Percentiles rank a stretch among this genome's conserved stretches.
phyloP scores from a whole-genome alignment of 1,284 basidiomycete genomes.

The Leccinum laetum region DNA sequence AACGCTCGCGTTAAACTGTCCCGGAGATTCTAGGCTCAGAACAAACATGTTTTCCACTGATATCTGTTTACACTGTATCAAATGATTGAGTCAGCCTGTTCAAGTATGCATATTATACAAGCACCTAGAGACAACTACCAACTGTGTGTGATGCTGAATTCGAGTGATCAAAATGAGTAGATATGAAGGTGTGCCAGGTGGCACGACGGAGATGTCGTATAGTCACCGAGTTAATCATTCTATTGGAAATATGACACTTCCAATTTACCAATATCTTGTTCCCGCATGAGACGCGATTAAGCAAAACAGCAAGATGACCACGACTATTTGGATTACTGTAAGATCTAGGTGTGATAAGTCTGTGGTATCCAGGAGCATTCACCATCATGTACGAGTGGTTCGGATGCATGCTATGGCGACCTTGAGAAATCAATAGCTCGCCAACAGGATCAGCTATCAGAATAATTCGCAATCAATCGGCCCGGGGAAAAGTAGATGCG shows the following conservation, averaged over 20 bases:
- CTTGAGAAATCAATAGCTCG: no score
- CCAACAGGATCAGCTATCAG: no score
- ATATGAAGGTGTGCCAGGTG: neutral
- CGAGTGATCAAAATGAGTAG: neutral
- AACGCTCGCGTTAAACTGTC: constrained; percentile 24
- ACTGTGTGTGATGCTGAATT: neutral
- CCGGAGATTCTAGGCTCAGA: constrained; percentile 10
- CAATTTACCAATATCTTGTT: constrained; percentile 2
- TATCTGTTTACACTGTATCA: neutral
- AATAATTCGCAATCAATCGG: no score
- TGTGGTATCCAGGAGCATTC: constrained; percentile 64
- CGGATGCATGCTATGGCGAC: no score
- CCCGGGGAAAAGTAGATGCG: no score
- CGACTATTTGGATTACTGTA: constrained; percentile 1
- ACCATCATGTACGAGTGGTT: no score
- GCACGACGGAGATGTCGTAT: neutral
- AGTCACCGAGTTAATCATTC: neutral
- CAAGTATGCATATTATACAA: constrained; percentile 2
- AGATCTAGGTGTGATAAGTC: constrained; percentile 60
- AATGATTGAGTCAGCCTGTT: neutral
- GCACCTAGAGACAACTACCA: neutral
- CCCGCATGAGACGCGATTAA: constrained; percentile 35
- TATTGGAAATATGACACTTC: neutral
- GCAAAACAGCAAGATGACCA: no score
- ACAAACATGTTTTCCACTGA: neutral